Base-by-base conservation (phyloP, 108 stramenopile species). In the Cylindrotheca closterium region DNA sequence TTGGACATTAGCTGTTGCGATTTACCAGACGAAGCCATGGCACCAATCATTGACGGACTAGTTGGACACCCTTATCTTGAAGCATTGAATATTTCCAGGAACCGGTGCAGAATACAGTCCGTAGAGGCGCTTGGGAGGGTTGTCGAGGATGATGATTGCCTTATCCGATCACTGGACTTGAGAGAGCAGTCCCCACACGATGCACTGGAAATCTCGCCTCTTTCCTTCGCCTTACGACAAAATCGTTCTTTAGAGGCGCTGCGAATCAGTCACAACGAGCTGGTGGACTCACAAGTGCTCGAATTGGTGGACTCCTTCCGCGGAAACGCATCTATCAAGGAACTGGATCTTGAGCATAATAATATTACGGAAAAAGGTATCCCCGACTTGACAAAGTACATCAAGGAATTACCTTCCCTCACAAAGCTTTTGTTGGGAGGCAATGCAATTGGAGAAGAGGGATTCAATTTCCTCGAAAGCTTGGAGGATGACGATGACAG, bases 371-470 rank as follows among this genome's bases (percentile, higher is more conserved):
- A 63, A 17, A 34, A 21, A 1, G 68, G 58, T 1, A 2, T 69
- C 30, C 45, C 56, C 17, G 51, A n/a, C 1, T 33, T 59, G n/a
- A 60, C 68, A 1, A 42, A 59, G 22, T 31, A 34, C 8, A 27
- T 69, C 50, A 55, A 24, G 18, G 49, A 60, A 8, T 4, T 69
- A 12, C 50, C 51, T 2, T 26, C 58, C 4, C 58, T 69, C 3
- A 42, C 56, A 33, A 55, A 34, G 1, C 28, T 69, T 22, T 46
- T 69, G 47, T 47, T 69, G 58, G 68, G 68, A 18, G 68, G 68
- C n/a, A 69, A 69, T 60, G 50, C 47, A 28, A 52, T 69, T 60
- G 68, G 68, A 33, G 32, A 69, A 34, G 58, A 69, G 30, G 68
- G 68, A 1, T 32, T 21, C 47, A 51, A 59, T 22, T 22, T 69